Evolutionary conservation across 2,329 filamentous ascomycete species (phyloP).

Genomic region (Pyricularia pennisetigena): DNA sequence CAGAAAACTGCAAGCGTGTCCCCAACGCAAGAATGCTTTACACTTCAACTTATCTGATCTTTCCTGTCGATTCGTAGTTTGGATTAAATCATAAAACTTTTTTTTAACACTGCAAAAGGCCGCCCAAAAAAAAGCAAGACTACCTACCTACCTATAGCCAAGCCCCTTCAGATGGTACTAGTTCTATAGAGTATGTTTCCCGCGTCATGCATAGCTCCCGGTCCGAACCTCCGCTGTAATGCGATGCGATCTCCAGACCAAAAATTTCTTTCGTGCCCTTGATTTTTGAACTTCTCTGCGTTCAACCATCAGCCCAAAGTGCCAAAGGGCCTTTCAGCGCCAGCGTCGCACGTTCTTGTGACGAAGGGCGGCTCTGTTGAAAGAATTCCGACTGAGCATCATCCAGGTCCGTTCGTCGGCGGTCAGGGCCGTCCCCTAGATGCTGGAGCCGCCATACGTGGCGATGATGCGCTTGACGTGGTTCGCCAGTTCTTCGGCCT

Average conservation of each 20-base stretch:
- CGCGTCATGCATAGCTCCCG: neutral
- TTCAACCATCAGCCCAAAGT: neutral
- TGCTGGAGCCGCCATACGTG: conserved; percentile 32
- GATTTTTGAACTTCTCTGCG: neutral
- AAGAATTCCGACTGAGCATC: neutral
- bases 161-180: neutral
- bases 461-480: conserved; percentile 71
- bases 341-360: neutral
- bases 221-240: neutral
- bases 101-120: neutral
- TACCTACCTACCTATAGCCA: neutral
- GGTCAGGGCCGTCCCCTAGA: neutral
- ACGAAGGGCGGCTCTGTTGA: neutral
- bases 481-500: conserved; percentile 82
- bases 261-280: neutral
- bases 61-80: neutral
- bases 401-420: neutral
- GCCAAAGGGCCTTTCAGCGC: neutral
- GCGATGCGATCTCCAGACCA: neutral
- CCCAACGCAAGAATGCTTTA: neutral
- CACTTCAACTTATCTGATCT: neutral
- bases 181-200: neutral
- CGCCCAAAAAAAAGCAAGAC: neutral
- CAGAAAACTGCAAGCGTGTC: neutral
- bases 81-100: neutral